A percentile compares a stretch with the other conserved stretches of the same genome.
These are phyloP conservation scores for Termitomyces sp. DNA, from an alignment of 768 basidiomycete species.

Conservation along the genomic window DNA sequence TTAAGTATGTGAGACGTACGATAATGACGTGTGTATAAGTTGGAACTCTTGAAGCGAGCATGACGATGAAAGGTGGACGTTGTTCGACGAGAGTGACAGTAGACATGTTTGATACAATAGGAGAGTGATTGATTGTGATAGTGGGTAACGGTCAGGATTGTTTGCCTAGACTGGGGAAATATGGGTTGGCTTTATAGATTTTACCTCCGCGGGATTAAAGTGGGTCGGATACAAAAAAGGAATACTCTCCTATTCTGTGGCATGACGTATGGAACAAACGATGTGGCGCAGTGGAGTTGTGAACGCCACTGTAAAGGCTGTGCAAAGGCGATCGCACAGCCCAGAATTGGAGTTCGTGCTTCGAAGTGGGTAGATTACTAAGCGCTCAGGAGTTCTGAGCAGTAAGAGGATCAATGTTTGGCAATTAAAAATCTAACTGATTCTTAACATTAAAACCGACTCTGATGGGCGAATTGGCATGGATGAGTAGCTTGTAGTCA, in stretches of 20 bases:
- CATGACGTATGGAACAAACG: background rate
- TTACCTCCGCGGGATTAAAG: background rate
- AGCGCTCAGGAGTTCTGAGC: background rate
- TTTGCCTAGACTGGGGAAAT: background rate
- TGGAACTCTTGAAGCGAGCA: background rate
- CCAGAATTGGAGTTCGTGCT: background rate
- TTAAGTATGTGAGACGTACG: slow-evolving; percentile 1
- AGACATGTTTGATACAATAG: background rate
- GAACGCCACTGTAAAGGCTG: background rate
- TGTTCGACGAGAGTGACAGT: background rate
- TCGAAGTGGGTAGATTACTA: background rate
- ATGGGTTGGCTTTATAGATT: background rate
- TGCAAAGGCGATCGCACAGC: background rate
- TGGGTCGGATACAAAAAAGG: background rate
- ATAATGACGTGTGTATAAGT: background rate
- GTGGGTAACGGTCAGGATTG: background rate
- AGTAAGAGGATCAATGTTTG: background rate
- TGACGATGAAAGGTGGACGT: slow-evolving; percentile 1
- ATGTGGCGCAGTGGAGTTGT: background rate
- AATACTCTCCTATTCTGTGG: background rate
- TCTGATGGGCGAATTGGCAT: no score
- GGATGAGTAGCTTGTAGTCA: no score
- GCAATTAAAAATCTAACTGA: background rate
- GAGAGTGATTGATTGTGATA: background rate
- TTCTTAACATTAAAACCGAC: background rate